A percentile compares a stretch with the other conserved stretches of the same genome.
These are phyloP conservation scores for Fistulifera pelliculosa DNA, from an alignment of 108 stramenopile species.

Conservation along the genomic window DNA sequence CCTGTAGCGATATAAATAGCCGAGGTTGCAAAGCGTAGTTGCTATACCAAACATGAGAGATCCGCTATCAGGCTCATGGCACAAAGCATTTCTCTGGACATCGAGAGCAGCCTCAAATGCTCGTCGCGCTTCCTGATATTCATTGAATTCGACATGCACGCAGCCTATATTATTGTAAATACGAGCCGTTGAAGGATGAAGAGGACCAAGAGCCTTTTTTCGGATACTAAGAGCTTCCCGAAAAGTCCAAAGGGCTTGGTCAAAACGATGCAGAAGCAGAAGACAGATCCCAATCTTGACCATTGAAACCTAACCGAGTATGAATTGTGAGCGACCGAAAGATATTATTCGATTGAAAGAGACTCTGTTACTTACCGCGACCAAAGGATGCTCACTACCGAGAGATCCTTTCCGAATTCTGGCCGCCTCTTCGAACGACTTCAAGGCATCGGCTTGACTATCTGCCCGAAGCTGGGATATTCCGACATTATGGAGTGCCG, in stretches of 20 bases:
- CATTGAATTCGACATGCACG: constrained; percentile 41
- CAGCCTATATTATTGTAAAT: constrained; percentile 64
- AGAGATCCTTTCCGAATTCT: constrained; percentile 36
- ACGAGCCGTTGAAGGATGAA: constrained; percentile 37
- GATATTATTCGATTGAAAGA: not conserved
- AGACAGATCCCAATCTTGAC: constrained; percentile 42
- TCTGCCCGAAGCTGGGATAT: constrained; percentile 29
- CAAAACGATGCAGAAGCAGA: constrained; percentile 36
- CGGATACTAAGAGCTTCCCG: constrained; percentile 45
- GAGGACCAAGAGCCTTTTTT: constrained; percentile 27
- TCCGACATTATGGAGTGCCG: constrained; percentile 47
- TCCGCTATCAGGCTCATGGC: constrained; percentile 32
- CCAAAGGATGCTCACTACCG: constrained; percentile 38
- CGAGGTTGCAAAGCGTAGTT: constrained; percentile 51
- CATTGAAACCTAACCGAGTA: constrained; percentile 14
- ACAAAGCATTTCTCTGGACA: constrained; percentile 37
- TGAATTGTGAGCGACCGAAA: not conserved
- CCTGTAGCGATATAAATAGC: constrained; percentile 35
- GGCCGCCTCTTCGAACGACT: constrained; percentile 46
- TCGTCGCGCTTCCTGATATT: constrained; percentile 30
- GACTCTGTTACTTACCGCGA: constrained; percentile 24
- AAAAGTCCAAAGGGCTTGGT: constrained; percentile 39
- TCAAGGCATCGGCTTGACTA: constrained; percentile 31
- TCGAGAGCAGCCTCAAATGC: constrained; percentile 45
- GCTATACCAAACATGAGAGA: constrained; percentile 39